A percentile compares a stretch with the other conserved stretches of the same genome.
These are phyloP conservation scores for Nicotiana noctiflora DNA, from an alignment of 257 asterid species.

Conservation along the genomic window DNA sequence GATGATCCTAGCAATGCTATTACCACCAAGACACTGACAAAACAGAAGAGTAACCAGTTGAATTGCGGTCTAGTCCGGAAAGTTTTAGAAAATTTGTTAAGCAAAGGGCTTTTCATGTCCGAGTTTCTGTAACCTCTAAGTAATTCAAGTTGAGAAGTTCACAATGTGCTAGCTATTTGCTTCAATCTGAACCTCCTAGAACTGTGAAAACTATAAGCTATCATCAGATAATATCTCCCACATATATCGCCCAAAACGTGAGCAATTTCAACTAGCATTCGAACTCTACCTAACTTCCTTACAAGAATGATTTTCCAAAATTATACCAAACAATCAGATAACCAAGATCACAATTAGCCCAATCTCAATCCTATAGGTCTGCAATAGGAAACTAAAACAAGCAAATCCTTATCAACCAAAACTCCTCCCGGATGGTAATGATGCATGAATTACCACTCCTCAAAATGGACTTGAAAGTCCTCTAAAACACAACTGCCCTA, in stretches of 20 bases:
- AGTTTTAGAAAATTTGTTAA: constrained; percentile 39
- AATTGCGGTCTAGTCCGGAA: constrained; percentile 65
- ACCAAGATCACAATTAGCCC: background rate
- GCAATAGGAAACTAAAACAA: constrained; percentile 11
- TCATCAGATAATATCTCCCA: constrained; percentile 39
- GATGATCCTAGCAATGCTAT: constrained; percentile 67
- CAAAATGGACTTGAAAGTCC: constrained; percentile 13
- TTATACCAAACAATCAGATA: background rate
- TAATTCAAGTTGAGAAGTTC: constrained; percentile 13
- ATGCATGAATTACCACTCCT: constrained; percentile 20
- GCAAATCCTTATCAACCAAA: constrained; percentile 27
- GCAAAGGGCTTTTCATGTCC: constrained; percentile 95
- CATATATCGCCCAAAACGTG: constrained; percentile 26
- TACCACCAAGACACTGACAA: constrained; percentile 52
- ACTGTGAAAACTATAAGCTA: constrained; percentile 26
- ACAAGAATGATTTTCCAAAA: background rate
- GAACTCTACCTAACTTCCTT: constrained; percentile 20
- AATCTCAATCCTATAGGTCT: background rate
- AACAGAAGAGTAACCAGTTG: constrained; percentile 67
- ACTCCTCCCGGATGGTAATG: constrained; percentile 7
- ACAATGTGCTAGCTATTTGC: constrained; percentile 24
- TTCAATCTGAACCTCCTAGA: constrained; percentile 36
- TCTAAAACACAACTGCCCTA: constrained; percentile 17
- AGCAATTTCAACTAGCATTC: constrained; percentile 32
- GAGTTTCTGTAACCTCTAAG: constrained; percentile 25